Base-by-base conservation (phyloP, 169 alveolate species). In the Plasmodium cynomolgi region DNA sequence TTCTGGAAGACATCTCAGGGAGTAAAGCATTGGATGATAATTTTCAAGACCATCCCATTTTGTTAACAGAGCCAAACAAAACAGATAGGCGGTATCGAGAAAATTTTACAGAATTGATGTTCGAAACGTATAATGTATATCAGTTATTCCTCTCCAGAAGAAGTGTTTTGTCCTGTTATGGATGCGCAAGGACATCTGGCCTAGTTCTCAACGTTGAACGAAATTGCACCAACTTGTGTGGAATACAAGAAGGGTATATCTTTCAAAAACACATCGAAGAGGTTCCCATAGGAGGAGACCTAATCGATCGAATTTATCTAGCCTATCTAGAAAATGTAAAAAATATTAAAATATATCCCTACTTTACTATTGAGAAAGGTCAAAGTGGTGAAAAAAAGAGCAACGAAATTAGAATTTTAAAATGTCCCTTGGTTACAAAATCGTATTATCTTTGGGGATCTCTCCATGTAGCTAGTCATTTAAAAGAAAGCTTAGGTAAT, bases 251-350 rank as follows among this genome's bases (percentile, higher is more conserved):
- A 62, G 97, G 97, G 11, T 96, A 77, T 84, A 94, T 95, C 8
- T 72, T 95, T 84, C 97, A 95, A 86, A 96, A 96, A 75, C 88
- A 92, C 33, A 91, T 84, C n/a, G 85, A 83, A 39, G 97, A 96
- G 85, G 96, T 91, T 31, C 97, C 97, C 26, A 93, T 95, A 83
- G 97, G 97, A n/a, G 97, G 97, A 9, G 81, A 93, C n/a, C 73
- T 96, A 31, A 74, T 96, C 37, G 97, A 96, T 75, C 94, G 97
- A 83, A 93, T 95, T 15, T 84, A 93, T 33, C 75, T 85, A 37
- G 86, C 95, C 9, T 95, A 95, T 84, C 83, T 96, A 31, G 93
- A 86, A 62, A 77, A 86, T 50, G 71, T 34, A 23, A 94, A 95
- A 85, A 85, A 54, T 83, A 81, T 79, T 56, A 80, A 68, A 93